Evolutionary conservation across 1,284 basidiomycete species (phyloP).

Genomic region (Cutaneotrichosporon spelunceum): DNA sequence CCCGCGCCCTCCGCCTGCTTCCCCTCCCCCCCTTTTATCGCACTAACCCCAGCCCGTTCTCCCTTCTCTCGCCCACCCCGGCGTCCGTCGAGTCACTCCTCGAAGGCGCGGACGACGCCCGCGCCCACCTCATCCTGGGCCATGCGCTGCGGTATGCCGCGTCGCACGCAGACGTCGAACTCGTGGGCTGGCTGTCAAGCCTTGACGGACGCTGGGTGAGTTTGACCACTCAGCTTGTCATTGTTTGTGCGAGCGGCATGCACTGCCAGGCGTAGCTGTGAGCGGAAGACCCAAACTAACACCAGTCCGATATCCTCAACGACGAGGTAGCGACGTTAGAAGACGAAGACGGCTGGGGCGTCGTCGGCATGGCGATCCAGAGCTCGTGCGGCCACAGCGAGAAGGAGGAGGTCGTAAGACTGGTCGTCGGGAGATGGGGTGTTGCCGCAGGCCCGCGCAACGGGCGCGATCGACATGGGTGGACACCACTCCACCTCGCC

Average conservation of each 20-base stretch:
- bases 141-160: conserved; percentile 42
- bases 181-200: conserved; percentile 37
- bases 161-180: conserved; percentile 38
- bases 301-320: conserved; percentile 39
- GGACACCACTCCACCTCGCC: conserved; percentile 94
- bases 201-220: conserved; percentile 40
- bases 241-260: background rate
- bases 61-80: conserved; percentile 9
- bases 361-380: conserved; percentile 74
- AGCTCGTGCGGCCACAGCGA: conserved; percentile 70
- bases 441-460: conserved; percentile 32
- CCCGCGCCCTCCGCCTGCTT: background rate
- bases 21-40: background rate
- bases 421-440: conserved; percentile 74
- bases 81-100: conserved; percentile 5
- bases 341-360: conserved; percentile 78
- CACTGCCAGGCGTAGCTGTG: too few relatives aligned
- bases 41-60: conserved; percentile 8
- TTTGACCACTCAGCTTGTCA: background rate
- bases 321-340: conserved; percentile 47
- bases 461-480: conserved; percentile 63
- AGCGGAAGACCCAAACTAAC: too few relatives aligned
- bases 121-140: conserved; percentile 29
- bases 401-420: conserved; percentile 77
- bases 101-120: background rate